phyloP scores from a whole-genome alignment of 495 filamentous ascomycete genomes.

The Bacidia rubella region DNA sequence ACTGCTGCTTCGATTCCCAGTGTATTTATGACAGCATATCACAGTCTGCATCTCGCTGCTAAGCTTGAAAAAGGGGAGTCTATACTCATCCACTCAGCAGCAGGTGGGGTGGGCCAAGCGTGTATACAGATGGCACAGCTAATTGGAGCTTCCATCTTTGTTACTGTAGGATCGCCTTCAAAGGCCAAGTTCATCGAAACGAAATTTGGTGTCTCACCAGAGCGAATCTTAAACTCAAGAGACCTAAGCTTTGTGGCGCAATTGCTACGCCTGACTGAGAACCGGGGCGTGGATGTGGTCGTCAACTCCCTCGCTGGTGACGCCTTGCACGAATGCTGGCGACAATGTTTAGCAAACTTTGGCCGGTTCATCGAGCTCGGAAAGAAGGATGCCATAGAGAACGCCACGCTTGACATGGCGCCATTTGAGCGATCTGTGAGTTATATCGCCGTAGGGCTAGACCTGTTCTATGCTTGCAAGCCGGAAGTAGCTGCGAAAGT shows the following conservation, averaged over 20 bases:
- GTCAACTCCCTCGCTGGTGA: conserved; percentile 13
- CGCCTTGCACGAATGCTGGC: conserved; percentile 9
- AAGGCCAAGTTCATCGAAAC: conserved; percentile 9
- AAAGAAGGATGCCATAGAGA: conserved; percentile 34
- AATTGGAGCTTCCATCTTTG: conserved; percentile 39
- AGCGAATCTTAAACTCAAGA: conserved; percentile 16
- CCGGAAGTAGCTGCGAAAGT: conserved; percentile 24
- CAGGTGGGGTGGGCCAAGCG: conserved; percentile 42
- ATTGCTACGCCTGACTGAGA: conserved; percentile 6
- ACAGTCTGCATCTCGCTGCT: conserved; percentile 27
- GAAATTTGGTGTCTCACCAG: conserved; percentile 10
- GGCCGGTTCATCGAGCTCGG: conserved; percentile 29
- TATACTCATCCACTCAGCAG: conserved; percentile 42
- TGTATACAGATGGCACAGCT: conserved; percentile 40
- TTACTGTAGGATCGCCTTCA: conserved; percentile 13
- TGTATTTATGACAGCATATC: conserved; percentile 39
- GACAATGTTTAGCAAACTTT: conserved; percentile 29
- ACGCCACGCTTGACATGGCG: conserved; percentile 6
- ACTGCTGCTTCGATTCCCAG: conserved; percentile 38
- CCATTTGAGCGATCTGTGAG: conserved; percentile 1
- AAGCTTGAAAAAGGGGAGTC: conserved; percentile 19
- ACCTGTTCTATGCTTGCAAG: conserved; percentile 27
- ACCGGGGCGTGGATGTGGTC: conserved; percentile 13
- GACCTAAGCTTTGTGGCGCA: not conserved
- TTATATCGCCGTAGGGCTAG: conserved; percentile 36